phyloP scores from a whole-genome alignment of 148 eudicot species.

The Cornus florida region DNA sequence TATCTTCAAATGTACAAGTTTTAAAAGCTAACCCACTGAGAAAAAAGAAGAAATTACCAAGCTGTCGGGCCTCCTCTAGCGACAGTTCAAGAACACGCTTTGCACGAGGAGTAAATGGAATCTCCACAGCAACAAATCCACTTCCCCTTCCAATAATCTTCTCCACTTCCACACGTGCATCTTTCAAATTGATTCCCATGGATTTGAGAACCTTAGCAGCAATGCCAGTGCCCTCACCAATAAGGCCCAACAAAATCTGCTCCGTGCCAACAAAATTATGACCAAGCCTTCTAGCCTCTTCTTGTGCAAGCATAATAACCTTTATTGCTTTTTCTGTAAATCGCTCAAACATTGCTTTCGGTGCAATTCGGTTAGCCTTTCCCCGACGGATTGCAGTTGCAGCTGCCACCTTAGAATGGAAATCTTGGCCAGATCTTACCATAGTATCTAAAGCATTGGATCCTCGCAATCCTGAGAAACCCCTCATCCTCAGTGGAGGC shows the following conservation, averaged over 20 bases:
- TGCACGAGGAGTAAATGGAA: constrained; percentile 94
- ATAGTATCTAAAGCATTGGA: constrained; percentile 56
- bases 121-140: constrained; percentile 91
- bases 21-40: not conserved
- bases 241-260: constrained; percentile 87
- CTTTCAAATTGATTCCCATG: constrained; percentile 93
- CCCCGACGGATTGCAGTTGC: constrained; percentile 46
- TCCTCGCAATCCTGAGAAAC: constrained; percentile 67
- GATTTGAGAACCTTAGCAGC: constrained; percentile 98
- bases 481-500: constrained; percentile 41
- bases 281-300: constrained; percentile 89
- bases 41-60: constrained; percentile 46
- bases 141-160: constrained; percentile 94
- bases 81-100: constrained; percentile 94
- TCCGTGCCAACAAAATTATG: constrained; percentile 96
- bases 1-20: not conserved
- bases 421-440: constrained; percentile 42
- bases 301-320: constrained; percentile 97
- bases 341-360: constrained; percentile 91
- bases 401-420: constrained; percentile 59
- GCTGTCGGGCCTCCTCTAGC: constrained; percentile 87
- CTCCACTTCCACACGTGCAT: constrained; percentile 95
- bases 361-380: constrained; percentile 46
- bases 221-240: constrained; percentile 98
- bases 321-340: constrained; percentile 95